Evolutionary conservation across 306 rosid species (phyloP).

Genomic region (Styphnolobium japonicum): DNA sequence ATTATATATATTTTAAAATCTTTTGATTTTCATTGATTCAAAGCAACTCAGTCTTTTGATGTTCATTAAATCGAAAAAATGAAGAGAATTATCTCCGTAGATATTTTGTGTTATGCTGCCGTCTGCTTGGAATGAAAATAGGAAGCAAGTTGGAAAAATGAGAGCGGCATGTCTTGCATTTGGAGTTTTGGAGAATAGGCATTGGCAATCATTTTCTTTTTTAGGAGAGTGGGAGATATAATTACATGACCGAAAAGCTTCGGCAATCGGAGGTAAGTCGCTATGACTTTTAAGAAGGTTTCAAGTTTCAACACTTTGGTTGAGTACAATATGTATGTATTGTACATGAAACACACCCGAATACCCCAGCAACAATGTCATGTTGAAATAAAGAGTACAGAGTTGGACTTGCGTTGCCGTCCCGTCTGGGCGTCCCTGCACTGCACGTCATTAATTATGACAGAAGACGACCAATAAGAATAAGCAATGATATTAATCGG

Average conservation of each 20-base stretch:
- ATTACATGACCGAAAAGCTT: background rate
- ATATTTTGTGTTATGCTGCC: background rate
- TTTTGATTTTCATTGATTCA: too few species aligned
- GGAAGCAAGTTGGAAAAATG: background rate
- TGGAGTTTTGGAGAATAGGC: background rate
- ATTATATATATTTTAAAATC: too few species aligned
- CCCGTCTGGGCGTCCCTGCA: too few species aligned
- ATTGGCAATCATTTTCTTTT: background rate
- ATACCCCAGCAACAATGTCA: background rate
- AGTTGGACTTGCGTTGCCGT: background rate
- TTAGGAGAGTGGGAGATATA: background rate
- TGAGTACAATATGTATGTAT: background rate
- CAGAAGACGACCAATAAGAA: too few species aligned
- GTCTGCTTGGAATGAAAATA: background rate
- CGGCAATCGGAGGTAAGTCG: background rate
- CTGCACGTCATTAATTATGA: background rate
- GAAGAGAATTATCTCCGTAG: background rate
- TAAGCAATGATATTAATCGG: too few species aligned
- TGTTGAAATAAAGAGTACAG: background rate
- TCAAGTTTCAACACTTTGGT: background rate
- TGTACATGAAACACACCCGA: background rate
- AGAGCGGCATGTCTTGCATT: background rate
- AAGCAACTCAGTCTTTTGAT: too few species aligned
- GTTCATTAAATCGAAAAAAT: background rate
- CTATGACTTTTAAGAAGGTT: background rate